A percentile compares a stretch with the other conserved stretches of the same genome.
These are phyloP conservation scores for Pseudisothecium myosuroides DNA, from an alignment of 225 moss, liverwort and hornwort genomes.

Conservation along the genomic window DNA sequence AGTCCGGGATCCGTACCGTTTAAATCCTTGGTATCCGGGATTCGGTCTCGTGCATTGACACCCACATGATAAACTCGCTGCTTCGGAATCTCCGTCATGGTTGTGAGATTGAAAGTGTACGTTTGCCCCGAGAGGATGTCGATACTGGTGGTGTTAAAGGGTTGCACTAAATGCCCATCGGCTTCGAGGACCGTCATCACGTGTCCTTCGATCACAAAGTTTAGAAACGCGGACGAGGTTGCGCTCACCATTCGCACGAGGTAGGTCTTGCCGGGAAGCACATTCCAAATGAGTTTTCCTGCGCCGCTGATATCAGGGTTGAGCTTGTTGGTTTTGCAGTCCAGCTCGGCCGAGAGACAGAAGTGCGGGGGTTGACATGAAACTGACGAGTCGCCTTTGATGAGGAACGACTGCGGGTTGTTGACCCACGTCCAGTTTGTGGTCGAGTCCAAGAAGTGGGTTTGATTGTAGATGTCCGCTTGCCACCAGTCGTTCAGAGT, in stretches of 20 bases:
- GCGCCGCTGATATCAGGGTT: not conserved
- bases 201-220: constrained; percentile 41
- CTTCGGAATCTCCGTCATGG: not conserved
- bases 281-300: not conserved
- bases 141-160: constrained; percentile 1
- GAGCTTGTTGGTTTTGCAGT: not conserved
- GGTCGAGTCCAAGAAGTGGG: not conserved
- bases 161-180: not conserved
- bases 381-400: not conserved
- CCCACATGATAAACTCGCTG: not conserved
- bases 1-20: not conserved
- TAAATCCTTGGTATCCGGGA: not conserved
- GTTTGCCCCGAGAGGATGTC: constrained; percentile 1
- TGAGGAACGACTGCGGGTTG: not conserved
- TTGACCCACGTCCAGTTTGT: not conserved
- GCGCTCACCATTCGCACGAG: constrained; percentile 31
- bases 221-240: constrained; percentile 5
- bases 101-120: not conserved
- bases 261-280: constrained; percentile 22
- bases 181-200: constrained; percentile 10
- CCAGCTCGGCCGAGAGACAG: not conserved
- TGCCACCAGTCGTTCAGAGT: constrained; percentile 6
- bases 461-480: not conserved
- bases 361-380: not conserved
- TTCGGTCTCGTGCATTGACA: not conserved